A percentile compares a stretch with the other conserved stretches of the same genome.
Conservation (phyloP, 108 stramenopile genomes). For the Chaetoceros muelleri region DNA sequence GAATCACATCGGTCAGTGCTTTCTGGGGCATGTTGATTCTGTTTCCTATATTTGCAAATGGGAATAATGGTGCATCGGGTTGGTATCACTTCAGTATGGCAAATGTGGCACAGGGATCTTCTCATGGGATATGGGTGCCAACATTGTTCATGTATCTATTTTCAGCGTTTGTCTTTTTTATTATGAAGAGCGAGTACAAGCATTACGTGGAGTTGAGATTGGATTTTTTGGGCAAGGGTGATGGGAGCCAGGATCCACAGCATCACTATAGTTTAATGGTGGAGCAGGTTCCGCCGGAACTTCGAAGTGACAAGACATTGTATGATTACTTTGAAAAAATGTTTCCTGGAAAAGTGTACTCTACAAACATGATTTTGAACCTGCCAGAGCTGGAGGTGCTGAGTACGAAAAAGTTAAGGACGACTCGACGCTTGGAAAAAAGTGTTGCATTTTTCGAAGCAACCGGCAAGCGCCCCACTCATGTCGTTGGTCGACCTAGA, state of each 20-base stretch:
- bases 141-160: slow-evolving; percentile 79
- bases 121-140: slow-evolving; percentile 76
- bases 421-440: slow-evolving; percentile 68
- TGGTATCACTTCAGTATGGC: slow-evolving; percentile 82
- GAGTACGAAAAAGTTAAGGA: slow-evolving; percentile 34
- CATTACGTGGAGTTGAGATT: slow-evolving; percentile 84
- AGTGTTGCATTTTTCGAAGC: slow-evolving; percentile 65
- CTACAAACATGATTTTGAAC: slow-evolving; percentile 62
- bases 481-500: slow-evolving; percentile 67
- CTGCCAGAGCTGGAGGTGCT: slow-evolving; percentile 67
- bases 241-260: slow-evolving; percentile 18
- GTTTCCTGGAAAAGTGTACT: slow-evolving; percentile 73
- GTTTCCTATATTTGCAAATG: slow-evolving; percentile 59
- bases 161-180: slow-evolving; percentile 66
- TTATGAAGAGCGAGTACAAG: slow-evolving; percentile 72
- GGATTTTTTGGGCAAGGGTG: slow-evolving; percentile 34
- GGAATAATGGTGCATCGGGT: slow-evolving; percentile 42
- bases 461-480: slow-evolving; percentile 46
- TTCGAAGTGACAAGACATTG: slow-evolving; percentile 68
- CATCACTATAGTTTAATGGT: slow-evolving; percentile 78
- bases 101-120: slow-evolving; percentile 44
- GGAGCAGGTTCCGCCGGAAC: slow-evolving; percentile 76
- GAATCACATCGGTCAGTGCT: slow-evolving; percentile 62
- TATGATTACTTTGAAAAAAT: slow-evolving; percentile 77
- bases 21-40: slow-evolving; percentile 74